These are phyloP conservation scores for Phanerodontia chrysosporium DNA, from an alignment of 768 basidiomycete genomes.

Conservation along the genomic window DNA sequence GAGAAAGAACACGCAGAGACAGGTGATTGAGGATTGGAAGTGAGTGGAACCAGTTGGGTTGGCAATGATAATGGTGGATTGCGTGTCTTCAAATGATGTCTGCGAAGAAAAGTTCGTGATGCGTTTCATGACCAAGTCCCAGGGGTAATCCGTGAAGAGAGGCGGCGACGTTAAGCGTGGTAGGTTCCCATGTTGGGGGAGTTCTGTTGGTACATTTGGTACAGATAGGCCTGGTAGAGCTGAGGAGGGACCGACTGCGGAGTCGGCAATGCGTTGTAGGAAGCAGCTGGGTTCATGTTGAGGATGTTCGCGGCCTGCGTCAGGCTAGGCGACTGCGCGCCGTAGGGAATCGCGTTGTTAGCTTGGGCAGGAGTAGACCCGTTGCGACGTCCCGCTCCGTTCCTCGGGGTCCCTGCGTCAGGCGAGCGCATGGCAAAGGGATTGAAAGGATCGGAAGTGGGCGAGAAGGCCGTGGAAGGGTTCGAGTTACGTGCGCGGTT, in stretches of 20 bases:
- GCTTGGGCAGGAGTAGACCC: conserved; percentile 34
- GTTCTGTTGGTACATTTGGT: conserved; percentile 75
- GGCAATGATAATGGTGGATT: background rate
- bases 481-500: conserved; percentile 44
- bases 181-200: conserved; percentile 76
- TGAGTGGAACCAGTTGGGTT: conserved; percentile 12
- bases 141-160: conserved; percentile 1
- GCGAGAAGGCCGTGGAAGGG: conserved; percentile 45
- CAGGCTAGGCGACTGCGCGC: conserved; percentile 57
- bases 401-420: conserved; percentile 47
- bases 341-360: conserved; percentile 44
- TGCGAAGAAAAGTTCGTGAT: conserved; percentile 13
- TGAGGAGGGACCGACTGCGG: conserved; percentile 58
- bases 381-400: conserved; percentile 42
- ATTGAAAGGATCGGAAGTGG: conserved; percentile 52
- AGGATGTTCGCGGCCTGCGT: conserved; percentile 53
- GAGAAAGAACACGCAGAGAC: conserved; percentile 1
- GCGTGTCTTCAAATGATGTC: conserved; percentile 8
- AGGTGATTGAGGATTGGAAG: conserved; percentile 1
- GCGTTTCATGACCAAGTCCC: conserved; percentile 8
- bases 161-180: conserved; percentile 30
- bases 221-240: conserved; percentile 80
- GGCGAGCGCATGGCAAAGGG: conserved; percentile 50
- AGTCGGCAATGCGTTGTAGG: conserved; percentile 57
- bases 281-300: conserved; percentile 52